Evolutionary conservation across 495 filamentous ascomycete species (phyloP).

Genomic region (Annulohypoxylon nitens): DNA sequence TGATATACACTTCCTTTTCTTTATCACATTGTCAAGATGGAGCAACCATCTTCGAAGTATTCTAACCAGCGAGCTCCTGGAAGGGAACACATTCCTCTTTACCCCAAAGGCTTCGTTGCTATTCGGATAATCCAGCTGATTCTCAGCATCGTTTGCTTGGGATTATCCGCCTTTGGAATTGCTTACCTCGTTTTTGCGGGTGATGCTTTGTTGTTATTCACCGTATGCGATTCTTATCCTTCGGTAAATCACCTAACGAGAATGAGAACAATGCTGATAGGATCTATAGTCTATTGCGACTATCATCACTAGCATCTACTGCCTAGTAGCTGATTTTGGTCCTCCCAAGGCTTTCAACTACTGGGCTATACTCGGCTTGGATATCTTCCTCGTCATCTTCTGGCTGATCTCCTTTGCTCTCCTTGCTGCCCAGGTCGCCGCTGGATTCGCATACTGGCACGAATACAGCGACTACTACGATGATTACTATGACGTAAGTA

Average conservation of each 20-base stretch:
- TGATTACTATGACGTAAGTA: slow-evolving; percentile 31
- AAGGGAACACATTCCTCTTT: slow-evolving; percentile 59
- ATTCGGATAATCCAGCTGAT: slow-evolving; percentile 73
- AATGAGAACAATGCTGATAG: slow-evolving; percentile 13
- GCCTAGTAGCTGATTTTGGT: slow-evolving; percentile 52
- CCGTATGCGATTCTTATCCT: slow-evolving; percentile 50
- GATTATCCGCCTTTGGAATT: slow-evolving; percentile 73
- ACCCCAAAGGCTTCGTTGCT: slow-evolving; percentile 63
- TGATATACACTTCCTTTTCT: background rate
- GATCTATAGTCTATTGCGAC: slow-evolving; percentile 55
- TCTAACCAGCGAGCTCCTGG: slow-evolving; percentile 51
- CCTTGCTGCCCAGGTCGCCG: slow-evolving; percentile 54
- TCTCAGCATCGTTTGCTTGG: slow-evolving; percentile 74
- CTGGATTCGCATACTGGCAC: slow-evolving; percentile 26
- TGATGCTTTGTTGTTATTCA: slow-evolving; percentile 54
- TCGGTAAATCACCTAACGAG: background rate
- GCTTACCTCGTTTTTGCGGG: slow-evolving; percentile 48
- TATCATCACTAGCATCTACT: slow-evolving; percentile 57
- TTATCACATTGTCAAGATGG: slow-evolving; percentile 23
- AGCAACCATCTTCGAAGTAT: slow-evolving; percentile 42
- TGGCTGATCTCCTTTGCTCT: slow-evolving; percentile 62
- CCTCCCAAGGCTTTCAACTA: slow-evolving; percentile 60
- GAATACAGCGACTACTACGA: slow-evolving; percentile 43
- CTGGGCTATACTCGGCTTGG: slow-evolving; percentile 62
- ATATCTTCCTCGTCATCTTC: slow-evolving; percentile 60